A percentile compares a stretch with the other conserved stretches of the same genome.
Evolutionary conservation across 768 basidiomycete species (phyloP).

Genomic region (Coprinopsis sp.): DNA sequence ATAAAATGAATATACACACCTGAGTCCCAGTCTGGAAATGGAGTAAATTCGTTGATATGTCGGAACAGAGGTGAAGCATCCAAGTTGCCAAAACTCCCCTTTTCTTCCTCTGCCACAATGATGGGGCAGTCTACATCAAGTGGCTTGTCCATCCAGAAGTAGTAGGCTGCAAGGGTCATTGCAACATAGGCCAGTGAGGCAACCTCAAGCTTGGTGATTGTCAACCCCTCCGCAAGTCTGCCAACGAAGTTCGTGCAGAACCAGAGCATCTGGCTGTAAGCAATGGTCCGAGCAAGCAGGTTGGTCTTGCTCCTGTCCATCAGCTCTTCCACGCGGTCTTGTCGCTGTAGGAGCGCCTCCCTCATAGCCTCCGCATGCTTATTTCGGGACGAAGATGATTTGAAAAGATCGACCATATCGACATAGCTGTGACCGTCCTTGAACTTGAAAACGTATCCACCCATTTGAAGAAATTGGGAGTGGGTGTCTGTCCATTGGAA

Average conservation of each 20-base stretch:
- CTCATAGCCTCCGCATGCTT: too few species aligned
- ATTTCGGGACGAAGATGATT: neutral
- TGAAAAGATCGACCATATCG: neutral
- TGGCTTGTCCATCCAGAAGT: constrained; percentile 16
- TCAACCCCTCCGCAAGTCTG: constrained; percentile 1
- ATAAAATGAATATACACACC: too few species aligned
- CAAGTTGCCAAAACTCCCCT: neutral
- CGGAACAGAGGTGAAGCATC: neutral
- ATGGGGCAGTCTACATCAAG: constrained; percentile 5
- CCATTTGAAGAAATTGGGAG: constrained; percentile 25
- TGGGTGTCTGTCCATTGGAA: constrained; percentile 18
- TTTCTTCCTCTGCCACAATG: neutral
- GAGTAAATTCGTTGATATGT: too few species aligned
- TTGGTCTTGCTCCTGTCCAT: constrained; percentile 15
- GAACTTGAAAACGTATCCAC: constrained; percentile 20
- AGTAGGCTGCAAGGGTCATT: constrained; percentile 10
- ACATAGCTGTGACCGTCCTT: neutral
- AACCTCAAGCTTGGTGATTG: constrained; percentile 16
- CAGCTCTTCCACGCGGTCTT: constrained; percentile 12
- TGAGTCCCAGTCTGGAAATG: too few species aligned
- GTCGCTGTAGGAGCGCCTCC: neutral
- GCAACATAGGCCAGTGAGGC: constrained; percentile 13
- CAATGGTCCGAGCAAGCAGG: constrained; percentile 5
- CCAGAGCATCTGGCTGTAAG: constrained; percentile 4
- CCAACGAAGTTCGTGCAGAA: constrained; percentile 12